These are phyloP conservation scores for Penicillium canariense DNA, from an alignment of 495 filamentous ascomycete genomes.

Conservation along the genomic window DNA sequence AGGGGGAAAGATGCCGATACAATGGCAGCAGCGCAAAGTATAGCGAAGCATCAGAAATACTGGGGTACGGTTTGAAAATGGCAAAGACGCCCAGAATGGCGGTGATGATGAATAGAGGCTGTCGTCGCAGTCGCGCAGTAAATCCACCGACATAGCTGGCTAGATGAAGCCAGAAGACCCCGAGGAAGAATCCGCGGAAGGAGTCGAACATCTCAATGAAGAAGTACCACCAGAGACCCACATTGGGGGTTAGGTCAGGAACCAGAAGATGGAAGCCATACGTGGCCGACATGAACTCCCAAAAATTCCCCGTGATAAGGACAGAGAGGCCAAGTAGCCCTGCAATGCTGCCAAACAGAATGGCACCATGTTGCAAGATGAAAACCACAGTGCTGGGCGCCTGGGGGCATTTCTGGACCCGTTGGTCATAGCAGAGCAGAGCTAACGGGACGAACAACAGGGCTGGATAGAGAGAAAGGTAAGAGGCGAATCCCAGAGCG, in stretches of 20 bases:
- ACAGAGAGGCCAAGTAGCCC: slow-evolving; percentile 69
- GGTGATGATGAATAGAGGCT: slow-evolving; percentile 82
- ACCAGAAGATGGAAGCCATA: slow-evolving; percentile 91
- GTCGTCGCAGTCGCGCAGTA: slow-evolving; percentile 71
- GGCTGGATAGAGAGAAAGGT: slow-evolving; percentile 87
- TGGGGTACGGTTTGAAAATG: slow-evolving; percentile 95
- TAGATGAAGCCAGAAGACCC: slow-evolving; percentile 95
- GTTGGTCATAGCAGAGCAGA: slow-evolving; percentile 76
- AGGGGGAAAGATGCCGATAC: slow-evolving; percentile 90
- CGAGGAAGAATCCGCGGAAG: slow-evolving; percentile 94
- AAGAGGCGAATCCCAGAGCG: slow-evolving; percentile 80
- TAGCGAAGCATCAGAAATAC: slow-evolving; percentile 79
- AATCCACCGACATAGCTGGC: slow-evolving; percentile 82
- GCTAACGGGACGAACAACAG: slow-evolving; percentile 80
- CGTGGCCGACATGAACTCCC: slow-evolving; percentile 81
- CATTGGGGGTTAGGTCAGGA: slow-evolving; percentile 90
- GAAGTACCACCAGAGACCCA: slow-evolving; percentile 99
- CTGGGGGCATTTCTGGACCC: slow-evolving; percentile 23
- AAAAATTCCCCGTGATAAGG: slow-evolving; percentile 72
- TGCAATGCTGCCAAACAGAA: slow-evolving; percentile 45
- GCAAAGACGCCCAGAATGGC: slow-evolving; percentile 82
- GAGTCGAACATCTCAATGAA: slow-evolving; percentile 99
- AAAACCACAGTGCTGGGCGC: slow-evolving; percentile 41
- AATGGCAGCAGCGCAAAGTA: slow-evolving; percentile 80
- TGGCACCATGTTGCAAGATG: slow-evolving; percentile 45